Conservation (phyloP, 1,284 basidiomycete species). For the Baeospora myosura region DNA sequence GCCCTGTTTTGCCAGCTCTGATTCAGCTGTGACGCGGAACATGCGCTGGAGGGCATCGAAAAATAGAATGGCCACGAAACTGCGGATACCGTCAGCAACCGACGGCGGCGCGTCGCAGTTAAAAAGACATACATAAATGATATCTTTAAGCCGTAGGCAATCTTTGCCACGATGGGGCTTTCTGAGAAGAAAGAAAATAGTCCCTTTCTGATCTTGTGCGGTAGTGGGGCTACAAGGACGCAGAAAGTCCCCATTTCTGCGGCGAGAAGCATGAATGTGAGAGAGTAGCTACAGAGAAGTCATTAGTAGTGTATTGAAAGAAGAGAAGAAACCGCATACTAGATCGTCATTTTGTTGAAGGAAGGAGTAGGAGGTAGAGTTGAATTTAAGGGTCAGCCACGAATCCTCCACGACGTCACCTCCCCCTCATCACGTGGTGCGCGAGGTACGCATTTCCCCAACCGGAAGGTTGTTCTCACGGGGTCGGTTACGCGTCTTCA, state of each 20-base stretch:
- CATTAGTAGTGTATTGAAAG: background rate
- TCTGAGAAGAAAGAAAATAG: slow-evolving; percentile 75
- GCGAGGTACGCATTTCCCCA: no score
- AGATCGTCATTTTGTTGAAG: slow-evolving; percentile 13
- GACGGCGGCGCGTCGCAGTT: background rate
- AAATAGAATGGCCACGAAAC: slow-evolving; percentile 82
- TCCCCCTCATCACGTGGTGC: no score
- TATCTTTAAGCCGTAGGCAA: slow-evolving; percentile 83
- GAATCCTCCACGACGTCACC: no score
- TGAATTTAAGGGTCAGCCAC: background rate
- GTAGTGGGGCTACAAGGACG: slow-evolving; percentile 68
- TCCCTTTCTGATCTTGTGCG: slow-evolving; percentile 63
- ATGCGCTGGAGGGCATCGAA: slow-evolving; percentile 91
- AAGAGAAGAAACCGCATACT: background rate
- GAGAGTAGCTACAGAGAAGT: slow-evolving; percentile 46
- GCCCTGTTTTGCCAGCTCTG: slow-evolving; percentile 62
- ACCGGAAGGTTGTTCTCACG: no score
- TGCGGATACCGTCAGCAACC: slow-evolving; percentile 22
- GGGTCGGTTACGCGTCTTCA: no score
- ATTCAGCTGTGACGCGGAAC: slow-evolving; percentile 77
- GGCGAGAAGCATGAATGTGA: slow-evolving; percentile 72
- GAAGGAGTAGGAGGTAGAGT: background rate
- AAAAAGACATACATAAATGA: slow-evolving; percentile 75
- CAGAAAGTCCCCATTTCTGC: slow-evolving; percentile 76
- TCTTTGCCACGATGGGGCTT: slow-evolving; percentile 60